Conservation (phyloP, 78 protist species). For the Emiliania huxleyi region DNA sequence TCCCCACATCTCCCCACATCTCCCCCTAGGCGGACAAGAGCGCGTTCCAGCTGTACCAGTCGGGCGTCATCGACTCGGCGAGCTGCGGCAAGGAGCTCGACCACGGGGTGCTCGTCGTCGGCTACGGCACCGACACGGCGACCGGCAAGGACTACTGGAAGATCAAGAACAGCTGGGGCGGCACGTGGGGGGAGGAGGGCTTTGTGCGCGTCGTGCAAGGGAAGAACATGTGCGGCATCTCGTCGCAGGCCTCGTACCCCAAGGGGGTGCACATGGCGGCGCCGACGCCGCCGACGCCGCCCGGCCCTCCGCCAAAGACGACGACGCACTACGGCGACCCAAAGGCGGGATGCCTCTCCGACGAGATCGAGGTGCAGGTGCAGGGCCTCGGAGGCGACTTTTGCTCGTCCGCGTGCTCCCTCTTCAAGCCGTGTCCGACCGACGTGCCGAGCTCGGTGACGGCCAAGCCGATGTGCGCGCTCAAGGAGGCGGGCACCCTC, state of each 20-base stretch:
- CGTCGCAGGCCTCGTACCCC: conserved; percentile 41
- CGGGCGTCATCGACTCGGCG: conserved; percentile 69
- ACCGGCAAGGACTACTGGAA: conserved; percentile 60
- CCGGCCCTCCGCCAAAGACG: background rate
- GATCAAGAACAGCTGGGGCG: conserved; percentile 93
- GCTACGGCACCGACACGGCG: conserved; percentile 69
- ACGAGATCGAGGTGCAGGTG: background rate
- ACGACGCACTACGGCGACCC: conserved; percentile 19
- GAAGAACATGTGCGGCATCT: conserved; percentile 43
- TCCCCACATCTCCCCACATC: no score
- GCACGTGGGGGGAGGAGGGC: conserved; percentile 71
- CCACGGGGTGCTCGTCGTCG: conserved; percentile 86
- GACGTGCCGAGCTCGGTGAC: background rate
- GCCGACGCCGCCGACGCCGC: background rate
- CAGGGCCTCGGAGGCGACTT: conserved; percentile 16
- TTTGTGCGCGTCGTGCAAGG: conserved; percentile 51
- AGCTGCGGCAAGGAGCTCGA: conserved; percentile 61
- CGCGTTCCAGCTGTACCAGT: conserved; percentile 75
- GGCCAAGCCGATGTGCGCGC: background rate
- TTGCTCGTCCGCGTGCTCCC: background rate
- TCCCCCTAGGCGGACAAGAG: conserved; percentile 69
- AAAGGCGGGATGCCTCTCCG: background rate
- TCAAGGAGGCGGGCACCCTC: background rate
- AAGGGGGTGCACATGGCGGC: background rate
- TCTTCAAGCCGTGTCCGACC: background rate